phyloP scores from a whole-genome alignment of 495 filamentous ascomycete genomes.

The Glonium stellatum region DNA sequence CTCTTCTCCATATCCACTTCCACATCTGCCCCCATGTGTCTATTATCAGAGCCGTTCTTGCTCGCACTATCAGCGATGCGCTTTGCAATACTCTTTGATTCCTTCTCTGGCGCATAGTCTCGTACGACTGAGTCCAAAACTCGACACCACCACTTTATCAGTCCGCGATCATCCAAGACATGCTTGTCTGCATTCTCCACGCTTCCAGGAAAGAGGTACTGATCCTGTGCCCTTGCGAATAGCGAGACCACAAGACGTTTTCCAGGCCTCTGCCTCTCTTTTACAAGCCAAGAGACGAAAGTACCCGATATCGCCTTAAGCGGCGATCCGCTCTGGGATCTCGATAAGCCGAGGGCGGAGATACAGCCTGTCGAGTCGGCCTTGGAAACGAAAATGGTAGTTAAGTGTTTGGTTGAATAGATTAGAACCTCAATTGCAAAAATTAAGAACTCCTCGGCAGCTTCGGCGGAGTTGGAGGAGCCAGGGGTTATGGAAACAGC shows the following conservation, averaged over 20 bases:
- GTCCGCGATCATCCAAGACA: slow-evolving; percentile 79
- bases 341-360: slow-evolving; percentile 52
- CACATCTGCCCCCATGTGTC: slow-evolving; percentile 23
- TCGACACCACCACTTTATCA: slow-evolving; percentile 94
- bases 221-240: slow-evolving; percentile 85
- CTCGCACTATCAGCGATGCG: slow-evolving; percentile 21
- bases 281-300: slow-evolving; percentile 69
- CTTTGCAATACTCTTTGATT: slow-evolving; percentile 30
- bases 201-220: slow-evolving; percentile 92
- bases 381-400: slow-evolving; percentile 90
- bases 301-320: slow-evolving; percentile 62
- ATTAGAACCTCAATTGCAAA: slow-evolving; percentile 64
- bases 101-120: slow-evolving; percentile 43
- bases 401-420: slow-evolving; percentile 68
- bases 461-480: not conserved
- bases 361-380: slow-evolving; percentile 92
- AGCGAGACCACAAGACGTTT: slow-evolving; percentile 76
- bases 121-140: slow-evolving; percentile 68
- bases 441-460: slow-evolving; percentile 41
- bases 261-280: slow-evolving; percentile 56
- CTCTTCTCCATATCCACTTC: not conserved
- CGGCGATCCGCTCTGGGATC: slow-evolving; percentile 57
- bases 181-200: slow-evolving; percentile 80
- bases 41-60: not conserved
- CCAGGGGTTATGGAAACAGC: slow-evolving; percentile 51